Evolutionary conservation across 2,329 filamentous ascomycete species (phyloP).

Genomic region (Cladosporium sp.): DNA sequence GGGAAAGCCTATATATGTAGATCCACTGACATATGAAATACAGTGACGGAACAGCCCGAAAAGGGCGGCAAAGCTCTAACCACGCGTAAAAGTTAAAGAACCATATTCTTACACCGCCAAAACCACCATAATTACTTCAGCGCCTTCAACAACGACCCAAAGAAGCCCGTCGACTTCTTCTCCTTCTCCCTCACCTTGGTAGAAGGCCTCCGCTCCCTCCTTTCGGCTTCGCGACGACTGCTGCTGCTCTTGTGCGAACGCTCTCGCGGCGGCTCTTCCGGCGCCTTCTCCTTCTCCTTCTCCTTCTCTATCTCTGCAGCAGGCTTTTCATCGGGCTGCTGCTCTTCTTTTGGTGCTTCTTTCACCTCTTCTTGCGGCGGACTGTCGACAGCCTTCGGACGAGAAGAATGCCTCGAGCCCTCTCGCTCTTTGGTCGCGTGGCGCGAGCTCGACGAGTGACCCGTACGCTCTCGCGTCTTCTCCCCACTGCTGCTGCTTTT

Average conservation of each 20-base stretch:
- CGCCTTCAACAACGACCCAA: slow-evolving; percentile 5
- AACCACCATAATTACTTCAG: not conserved
- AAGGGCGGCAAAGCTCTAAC: too few relatives aligned
- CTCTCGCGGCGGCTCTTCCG: not conserved
- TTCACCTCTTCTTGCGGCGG: not conserved
- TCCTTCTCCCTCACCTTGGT: not conserved
- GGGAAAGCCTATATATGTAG: too few relatives aligned
- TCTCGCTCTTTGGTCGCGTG: not conserved
- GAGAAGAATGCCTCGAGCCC: not conserved
- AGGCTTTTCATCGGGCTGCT: not conserved
- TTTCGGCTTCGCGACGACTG: slow-evolving; percentile 5
- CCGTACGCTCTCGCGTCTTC: not conserved
- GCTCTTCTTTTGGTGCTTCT: too few relatives aligned
- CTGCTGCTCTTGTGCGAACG: slow-evolving; percentile 1
- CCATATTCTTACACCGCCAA: too few relatives aligned
- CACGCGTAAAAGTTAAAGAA: too few relatives aligned
- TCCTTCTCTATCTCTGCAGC: not conserved
- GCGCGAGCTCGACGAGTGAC: not conserved
- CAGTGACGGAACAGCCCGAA: too few relatives aligned
- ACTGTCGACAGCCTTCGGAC: not conserved
- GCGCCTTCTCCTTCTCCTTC: too few relatives aligned
- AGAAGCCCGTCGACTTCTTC: slow-evolving; percentile 9
- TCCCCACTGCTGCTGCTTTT: not conserved
- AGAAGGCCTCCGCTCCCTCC: not conserved
- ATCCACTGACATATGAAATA: too few relatives aligned